Base-by-base conservation (phyloP, 2,329 filamentous ascomycete species). In the Nemania serpens region DNA sequence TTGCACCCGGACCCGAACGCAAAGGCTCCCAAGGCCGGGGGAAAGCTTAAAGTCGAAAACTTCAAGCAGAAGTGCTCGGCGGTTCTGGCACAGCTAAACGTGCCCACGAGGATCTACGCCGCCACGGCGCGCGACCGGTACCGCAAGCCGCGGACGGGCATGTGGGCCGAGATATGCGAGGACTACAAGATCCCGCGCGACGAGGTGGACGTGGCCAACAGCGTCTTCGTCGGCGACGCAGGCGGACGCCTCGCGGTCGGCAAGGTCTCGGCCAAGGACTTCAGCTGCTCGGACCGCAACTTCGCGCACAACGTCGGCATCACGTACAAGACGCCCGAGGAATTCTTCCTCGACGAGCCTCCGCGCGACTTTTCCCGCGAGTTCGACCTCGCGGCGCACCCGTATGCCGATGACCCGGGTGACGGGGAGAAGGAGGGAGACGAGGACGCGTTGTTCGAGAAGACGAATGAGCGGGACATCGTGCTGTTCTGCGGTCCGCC, bases 151-250 rank as follows among this genome's bases (percentile, higher is more conserved):
- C 83, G 93, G 41, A 82, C 81, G 1, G 94, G 93, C 18, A 97
- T 98, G 91, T 99, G 95, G 94, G 80, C 82, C 0, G 81, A 84
- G 67, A 64, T 84, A 3, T 81, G 80, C 64, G 76, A 82, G 0
- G 88, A 91, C 68, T 84, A 87, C 66, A 83, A 82, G 48, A 77
- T 90, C 1, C 76, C 83, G 46, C 78, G 79, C 5, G 78, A 78
- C 1, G 81, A 83, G 15, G 76, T 96, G n/a, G 89, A 97, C 73
- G 74, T 91, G 36, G 77, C 83, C 15, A 78, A 81, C 2, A 96
- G 91, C 22, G 81, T 97, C 65, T 97, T 97, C 72, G 88, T 99
- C 46, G 95, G 95, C 46, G 95, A 99, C 78, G 95, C 95, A 6
- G 87, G 83, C 12, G 87, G 87, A 0, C 82, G 87, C 72, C 71